phyloP scores from a whole-genome alignment of 148 eudicot species.

The Heliamphora exappendiculata region DNA sequence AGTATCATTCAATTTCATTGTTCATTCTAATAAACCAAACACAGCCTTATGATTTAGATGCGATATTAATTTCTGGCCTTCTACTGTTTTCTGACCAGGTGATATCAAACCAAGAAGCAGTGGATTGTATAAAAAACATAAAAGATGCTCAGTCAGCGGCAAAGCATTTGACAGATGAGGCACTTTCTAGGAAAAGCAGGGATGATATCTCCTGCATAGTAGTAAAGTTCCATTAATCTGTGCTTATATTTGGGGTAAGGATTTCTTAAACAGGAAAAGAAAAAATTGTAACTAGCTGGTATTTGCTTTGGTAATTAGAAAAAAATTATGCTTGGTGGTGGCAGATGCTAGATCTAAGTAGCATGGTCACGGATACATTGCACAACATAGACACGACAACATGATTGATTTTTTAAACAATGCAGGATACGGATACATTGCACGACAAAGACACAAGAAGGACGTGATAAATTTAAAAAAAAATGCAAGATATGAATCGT shows the following conservation, averaged over 20 bases:
- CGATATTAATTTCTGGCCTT: not conserved
- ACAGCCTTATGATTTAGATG: no score
- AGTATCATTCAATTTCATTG: no score
- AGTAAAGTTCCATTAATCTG: constrained; percentile 48
- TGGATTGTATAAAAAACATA: constrained; percentile 47
- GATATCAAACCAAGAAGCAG: constrained; percentile 83
- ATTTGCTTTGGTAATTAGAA: constrained; percentile 4
- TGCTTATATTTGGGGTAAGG: no score
- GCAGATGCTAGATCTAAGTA: no score
- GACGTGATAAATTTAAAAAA: no score
- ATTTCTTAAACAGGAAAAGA: not conserved
- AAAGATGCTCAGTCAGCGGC: constrained; percentile 70
- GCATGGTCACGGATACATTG: no score
- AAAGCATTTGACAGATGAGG: constrained; percentile 63
- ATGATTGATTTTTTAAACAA: no score
- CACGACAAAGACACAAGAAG: no score
- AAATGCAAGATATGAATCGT: no score
- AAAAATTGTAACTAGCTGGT: not conserved
- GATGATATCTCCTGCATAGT: constrained; percentile 95
- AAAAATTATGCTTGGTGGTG: not conserved
- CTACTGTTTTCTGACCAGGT: constrained; percentile 36
- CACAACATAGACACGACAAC: no score
- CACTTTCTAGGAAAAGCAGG: constrained; percentile 67
- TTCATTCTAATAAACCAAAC: no score
- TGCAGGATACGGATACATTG: no score